Conservation (phyloP, 768 basidiomycete species). For the Obba rivulosa region DNA sequence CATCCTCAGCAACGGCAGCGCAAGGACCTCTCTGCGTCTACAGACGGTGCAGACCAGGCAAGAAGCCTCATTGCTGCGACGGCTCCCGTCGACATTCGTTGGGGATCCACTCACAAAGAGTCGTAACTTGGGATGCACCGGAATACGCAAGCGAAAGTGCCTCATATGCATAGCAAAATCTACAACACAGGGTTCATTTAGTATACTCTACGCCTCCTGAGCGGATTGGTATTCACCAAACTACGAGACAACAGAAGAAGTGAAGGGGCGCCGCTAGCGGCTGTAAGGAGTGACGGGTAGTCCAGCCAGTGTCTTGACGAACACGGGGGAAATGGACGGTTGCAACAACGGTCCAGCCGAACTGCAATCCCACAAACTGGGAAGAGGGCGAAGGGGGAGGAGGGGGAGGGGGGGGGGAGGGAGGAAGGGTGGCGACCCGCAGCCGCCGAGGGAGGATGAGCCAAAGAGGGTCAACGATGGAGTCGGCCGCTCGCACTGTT, state of each 20-base stretch:
- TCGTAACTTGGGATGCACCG: background rate
- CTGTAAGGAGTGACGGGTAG: slow-evolving; percentile 20
- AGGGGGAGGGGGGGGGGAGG: slow-evolving; percentile 18
- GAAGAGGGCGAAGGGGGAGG: slow-evolving; percentile 20
- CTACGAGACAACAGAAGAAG: slow-evolving; percentile 3
- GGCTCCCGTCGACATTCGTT: background rate
- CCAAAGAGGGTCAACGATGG: background rate
- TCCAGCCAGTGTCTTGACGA: slow-evolving; percentile 18
- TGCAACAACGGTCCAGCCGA: slow-evolving; percentile 32
- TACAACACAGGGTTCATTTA: background rate
- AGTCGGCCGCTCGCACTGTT: background rate
- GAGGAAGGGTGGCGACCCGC: slow-evolving; percentile 9
- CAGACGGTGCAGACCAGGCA: too few relatives aligned
- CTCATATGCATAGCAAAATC: slow-evolving; percentile 5
- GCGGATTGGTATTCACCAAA: background rate
- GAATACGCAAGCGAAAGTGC: slow-evolving; percentile 4
- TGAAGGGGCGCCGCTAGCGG: slow-evolving; percentile 37
- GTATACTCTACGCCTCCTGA: slow-evolving; percentile 1
- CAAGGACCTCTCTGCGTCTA: background rate
- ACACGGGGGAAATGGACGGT: slow-evolving; percentile 7
- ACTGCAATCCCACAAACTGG: slow-evolving; percentile 11
- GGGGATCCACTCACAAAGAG: slow-evolving; percentile 10
- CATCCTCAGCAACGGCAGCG: background rate
- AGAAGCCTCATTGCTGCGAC: background rate
- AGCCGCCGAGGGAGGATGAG: slow-evolving; percentile 10